Percentiles rank a stretch among this genome's conserved stretches.
Evolutionary conservation across 2,329 filamentous ascomycete genomes (phyloP).

Genomic region (Phaeoacremonium minimum): DNA sequence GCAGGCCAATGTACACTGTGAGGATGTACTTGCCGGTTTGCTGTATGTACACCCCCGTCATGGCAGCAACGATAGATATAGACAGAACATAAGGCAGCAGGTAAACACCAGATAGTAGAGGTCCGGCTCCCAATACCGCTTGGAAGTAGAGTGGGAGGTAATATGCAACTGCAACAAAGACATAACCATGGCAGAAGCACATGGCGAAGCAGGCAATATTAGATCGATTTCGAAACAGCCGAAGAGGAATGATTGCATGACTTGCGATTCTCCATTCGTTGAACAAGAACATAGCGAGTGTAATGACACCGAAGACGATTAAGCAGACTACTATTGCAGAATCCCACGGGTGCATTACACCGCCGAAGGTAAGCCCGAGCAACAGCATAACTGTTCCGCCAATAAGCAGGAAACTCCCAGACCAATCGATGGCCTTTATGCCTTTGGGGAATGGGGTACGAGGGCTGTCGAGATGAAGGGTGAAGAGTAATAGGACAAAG

Average conservation of each 20-base stretch:
- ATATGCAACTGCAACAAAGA: not conserved
- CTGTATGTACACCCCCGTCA: constrained; percentile 26
- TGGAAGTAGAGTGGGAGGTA: constrained; percentile 68
- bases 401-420: constrained; percentile 55
- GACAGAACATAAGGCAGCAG: constrained; percentile 54
- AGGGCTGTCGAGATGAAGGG: constrained; percentile 66
- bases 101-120: constrained; percentile 56
- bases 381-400: constrained; percentile 82
- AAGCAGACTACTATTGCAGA: constrained; percentile 74
- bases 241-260: not conserved
- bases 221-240: not conserved
- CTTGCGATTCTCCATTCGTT: not conserved
- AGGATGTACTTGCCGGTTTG: constrained; percentile 51
- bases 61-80: constrained; percentile 15
- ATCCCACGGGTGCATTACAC: constrained; percentile 68
- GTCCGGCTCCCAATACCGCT: constrained; percentile 56
- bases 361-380: constrained; percentile 81
- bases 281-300: constrained; percentile 31
- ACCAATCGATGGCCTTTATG: constrained; percentile 59
- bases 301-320: constrained; percentile 66
- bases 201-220: not conserved
- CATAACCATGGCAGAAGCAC: constrained; percentile 1
- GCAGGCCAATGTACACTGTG: constrained; percentile 43
- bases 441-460: constrained; percentile 58
- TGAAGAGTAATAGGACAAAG: constrained; percentile 49